A percentile compares a stretch with the other conserved stretches of the same genome.
Conservation (phyloP, 352 stramenopile species). For the Globisporangium paddicum region DNA sequence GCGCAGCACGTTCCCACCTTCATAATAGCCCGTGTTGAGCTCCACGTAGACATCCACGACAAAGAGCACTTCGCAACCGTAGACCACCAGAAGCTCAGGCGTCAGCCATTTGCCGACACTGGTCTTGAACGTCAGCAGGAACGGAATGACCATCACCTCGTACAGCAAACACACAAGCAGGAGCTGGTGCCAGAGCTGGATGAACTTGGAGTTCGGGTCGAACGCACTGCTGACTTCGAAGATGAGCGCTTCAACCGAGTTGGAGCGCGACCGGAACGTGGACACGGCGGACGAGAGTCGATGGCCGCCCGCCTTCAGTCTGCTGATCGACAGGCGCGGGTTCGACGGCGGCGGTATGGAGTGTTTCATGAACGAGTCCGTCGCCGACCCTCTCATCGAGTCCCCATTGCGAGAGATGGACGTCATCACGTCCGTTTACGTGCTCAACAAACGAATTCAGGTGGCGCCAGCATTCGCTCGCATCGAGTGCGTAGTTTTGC, state of each 20-base stretch:
- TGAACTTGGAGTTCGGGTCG: slow-evolving; percentile 44
- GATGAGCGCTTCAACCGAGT: slow-evolving; percentile 46
- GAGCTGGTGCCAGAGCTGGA: slow-evolving; percentile 58
- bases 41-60: slow-evolving; percentile 52
- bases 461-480: neutral
- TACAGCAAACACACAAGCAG: slow-evolving; percentile 48
- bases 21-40: slow-evolving; percentile 69
- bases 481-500: neutral
- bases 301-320: neutral
- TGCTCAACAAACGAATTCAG: neutral
- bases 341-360: neutral
- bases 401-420: neutral
- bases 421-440: neutral
- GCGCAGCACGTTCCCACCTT: slow-evolving; percentile 49
- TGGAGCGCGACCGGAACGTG: slow-evolving; percentile 31
- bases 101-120: slow-evolving; percentile 14
- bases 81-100: slow-evolving; percentile 31
- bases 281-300: slow-evolving; percentile 11
- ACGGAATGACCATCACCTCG: slow-evolving; percentile 48
- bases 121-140: slow-evolving; percentile 37
- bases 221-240: slow-evolving; percentile 48
- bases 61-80: slow-evolving; percentile 56
- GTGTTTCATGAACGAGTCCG: slow-evolving; percentile 1
- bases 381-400: neutral
- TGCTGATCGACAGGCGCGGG: slow-evolving; percentile 4